Percentiles rank a stretch among this genome's conserved stretches.
phyloP scores from a whole-genome alignment of 106 monocot genomes.

The Acorus gramineus region DNA sequence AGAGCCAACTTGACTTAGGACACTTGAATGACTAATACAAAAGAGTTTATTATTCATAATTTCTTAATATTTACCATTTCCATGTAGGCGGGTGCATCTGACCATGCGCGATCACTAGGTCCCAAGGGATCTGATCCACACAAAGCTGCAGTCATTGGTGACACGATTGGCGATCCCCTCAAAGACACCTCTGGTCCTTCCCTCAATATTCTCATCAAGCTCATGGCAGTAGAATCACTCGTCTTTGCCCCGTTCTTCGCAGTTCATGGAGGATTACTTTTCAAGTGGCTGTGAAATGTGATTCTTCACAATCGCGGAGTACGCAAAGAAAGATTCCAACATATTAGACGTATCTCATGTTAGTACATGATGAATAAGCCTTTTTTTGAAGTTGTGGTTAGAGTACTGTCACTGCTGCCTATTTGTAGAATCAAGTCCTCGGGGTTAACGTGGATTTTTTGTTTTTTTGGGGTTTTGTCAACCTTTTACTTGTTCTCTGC shows the following conservation, averaged over 20 bases:
- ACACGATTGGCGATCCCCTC: slow-evolving; percentile 56
- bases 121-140: slow-evolving; percentile 64
- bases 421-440: too few relatives aligned
- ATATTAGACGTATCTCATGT: too few relatives aligned
- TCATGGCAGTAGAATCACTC: slow-evolving; percentile 60
- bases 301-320: too few relatives aligned
- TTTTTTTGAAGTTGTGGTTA: too few relatives aligned
- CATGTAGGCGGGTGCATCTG: slow-evolving; percentile 47
- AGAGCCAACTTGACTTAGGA: too few relatives aligned
- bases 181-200: slow-evolving; percentile 66
- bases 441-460: too few relatives aligned
- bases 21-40: too few relatives aligned
- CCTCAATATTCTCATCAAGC: slow-evolving; percentile 69
- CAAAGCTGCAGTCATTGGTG: slow-evolving; percentile 65
- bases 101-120: slow-evolving; percentile 46
- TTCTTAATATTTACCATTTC: not conserved
- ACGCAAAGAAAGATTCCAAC: too few relatives aligned
- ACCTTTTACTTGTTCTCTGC: too few relatives aligned
- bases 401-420: too few relatives aligned
- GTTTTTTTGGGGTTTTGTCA: too few relatives aligned
- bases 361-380: too few relatives aligned
- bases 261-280: slow-evolving; percentile 44
- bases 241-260: slow-evolving; percentile 72
- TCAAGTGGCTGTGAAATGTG: slow-evolving; percentile 12
- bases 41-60: not conserved